A percentile compares a stretch with the other conserved stretches of the same genome.
Evolutionary conservation across 768 basidiomycete species (phyloP).

Genomic region (Suillus sp.): DNA sequence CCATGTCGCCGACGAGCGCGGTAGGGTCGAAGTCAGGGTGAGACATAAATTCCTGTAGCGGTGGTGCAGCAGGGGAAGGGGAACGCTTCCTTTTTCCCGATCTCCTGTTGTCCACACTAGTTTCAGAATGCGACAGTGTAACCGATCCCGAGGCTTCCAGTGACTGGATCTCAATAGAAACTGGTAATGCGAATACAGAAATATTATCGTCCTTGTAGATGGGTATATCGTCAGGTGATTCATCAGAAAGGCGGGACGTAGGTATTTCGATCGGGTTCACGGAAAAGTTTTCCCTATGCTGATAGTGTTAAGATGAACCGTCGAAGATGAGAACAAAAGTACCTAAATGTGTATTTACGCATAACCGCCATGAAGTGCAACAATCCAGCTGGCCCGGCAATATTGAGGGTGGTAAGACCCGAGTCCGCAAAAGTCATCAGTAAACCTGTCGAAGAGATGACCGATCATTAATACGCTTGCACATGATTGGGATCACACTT

Average conservation of each 20-base stretch:
- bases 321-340: constrained; percentile 18
- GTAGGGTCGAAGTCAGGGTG: not conserved
- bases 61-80: constrained; percentile 30
- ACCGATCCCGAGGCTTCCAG: not conserved
- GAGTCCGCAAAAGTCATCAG: constrained; percentile 82
- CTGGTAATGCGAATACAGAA: constrained; percentile 60
- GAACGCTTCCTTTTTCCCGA: constrained; percentile 47
- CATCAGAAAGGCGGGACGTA: constrained; percentile 23
- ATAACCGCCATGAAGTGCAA: constrained; percentile 70
- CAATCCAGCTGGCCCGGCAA: constrained; percentile 77
- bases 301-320: not conserved
- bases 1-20: not conserved
- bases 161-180: constrained; percentile 25
- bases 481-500: constrained; percentile 17
- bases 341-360: constrained; percentile 72
- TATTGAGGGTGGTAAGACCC: constrained; percentile 52
- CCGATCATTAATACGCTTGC: not conserved
- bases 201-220: constrained; percentile 66
- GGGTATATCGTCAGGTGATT: constrained; percentile 38
- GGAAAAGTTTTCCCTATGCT: constrained; percentile 50
- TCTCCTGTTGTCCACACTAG: constrained; percentile 9
- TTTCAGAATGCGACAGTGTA: not conserved
- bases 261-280: constrained; percentile 49
- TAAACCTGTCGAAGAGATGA: constrained; percentile 48
- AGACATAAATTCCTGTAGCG: constrained; percentile 26